A percentile compares a stretch with the other conserved stretches of the same genome.
These are phyloP conservation scores for Ceratocystis alfenasii DNA, from an alignment of 2,329 filamentous ascomycete genomes.

Conservation along the genomic window DNA sequence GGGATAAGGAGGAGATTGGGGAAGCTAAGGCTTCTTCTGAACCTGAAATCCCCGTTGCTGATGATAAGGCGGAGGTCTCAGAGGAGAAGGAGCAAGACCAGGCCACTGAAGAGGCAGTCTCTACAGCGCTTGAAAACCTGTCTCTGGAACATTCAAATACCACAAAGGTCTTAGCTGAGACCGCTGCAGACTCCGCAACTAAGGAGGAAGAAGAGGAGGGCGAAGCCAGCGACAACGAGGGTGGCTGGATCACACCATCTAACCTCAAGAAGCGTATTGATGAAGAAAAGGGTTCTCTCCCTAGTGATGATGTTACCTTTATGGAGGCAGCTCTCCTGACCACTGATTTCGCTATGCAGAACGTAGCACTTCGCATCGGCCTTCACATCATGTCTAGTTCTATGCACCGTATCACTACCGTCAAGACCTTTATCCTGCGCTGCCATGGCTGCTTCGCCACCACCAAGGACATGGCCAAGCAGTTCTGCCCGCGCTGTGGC, in stretches of 20 bases:
- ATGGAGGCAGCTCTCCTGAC: conserved; percentile 88
- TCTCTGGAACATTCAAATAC: conserved; percentile 2
- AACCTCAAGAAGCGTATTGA: conserved; percentile 80
- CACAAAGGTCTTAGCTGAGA: neutral
- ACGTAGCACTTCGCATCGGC: conserved; percentile 89
- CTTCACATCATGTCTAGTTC: conserved; percentile 73
- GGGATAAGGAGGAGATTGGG: neutral
- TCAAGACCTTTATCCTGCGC: conserved; percentile 80
- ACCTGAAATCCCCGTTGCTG: neutral
- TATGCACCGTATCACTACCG: conserved; percentile 65
- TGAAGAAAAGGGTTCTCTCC: conserved; percentile 42
- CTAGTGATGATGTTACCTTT: conserved; percentile 36
- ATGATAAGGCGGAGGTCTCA: neutral
- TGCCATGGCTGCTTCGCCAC: conserved; percentile 89
- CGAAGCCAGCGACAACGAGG: conserved; percentile 31
- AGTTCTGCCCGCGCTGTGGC: conserved; percentile 88
- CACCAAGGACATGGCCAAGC: conserved; percentile 70
- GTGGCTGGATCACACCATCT: conserved; percentile 83
- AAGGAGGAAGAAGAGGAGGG: conserved; percentile 19
- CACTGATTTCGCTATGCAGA: conserved; percentile 95
- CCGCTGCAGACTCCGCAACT: neutral
- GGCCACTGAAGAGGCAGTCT: neutral
- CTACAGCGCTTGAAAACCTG: conserved; percentile 12
- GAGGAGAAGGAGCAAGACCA: neutral
- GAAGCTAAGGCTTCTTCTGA: neutral